A percentile compares a stretch with the other conserved stretches of the same genome.
phyloP scores from a whole-genome alignment of 768 basidiomycete genomes.

The Punctularia strigosozonata region DNA sequence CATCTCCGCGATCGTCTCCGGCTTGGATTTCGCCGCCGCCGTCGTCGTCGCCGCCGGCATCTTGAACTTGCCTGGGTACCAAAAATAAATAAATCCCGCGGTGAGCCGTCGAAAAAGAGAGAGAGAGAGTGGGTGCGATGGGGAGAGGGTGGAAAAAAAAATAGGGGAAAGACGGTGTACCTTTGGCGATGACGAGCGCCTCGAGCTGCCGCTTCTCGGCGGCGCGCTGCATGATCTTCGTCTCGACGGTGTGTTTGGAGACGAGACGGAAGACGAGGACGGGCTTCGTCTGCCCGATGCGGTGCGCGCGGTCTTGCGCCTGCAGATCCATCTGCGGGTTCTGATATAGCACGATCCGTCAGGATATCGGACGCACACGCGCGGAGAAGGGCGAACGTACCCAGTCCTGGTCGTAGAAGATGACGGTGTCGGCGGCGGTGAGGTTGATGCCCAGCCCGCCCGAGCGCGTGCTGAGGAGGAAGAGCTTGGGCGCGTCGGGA shows the following conservation, averaged over 20 bases:
- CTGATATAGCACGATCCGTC: constrained; percentile 21
- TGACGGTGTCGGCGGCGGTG: constrained; percentile 79
- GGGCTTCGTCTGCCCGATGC: constrained; percentile 89
- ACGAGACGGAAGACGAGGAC: constrained; percentile 86
- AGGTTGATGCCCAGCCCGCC: constrained; percentile 78
- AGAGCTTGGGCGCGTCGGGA: constrained; percentile 56
- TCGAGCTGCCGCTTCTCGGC: constrained; percentile 84
- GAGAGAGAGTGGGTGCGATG: neutral
- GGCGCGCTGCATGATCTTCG: constrained; percentile 82
- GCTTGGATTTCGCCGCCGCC: constrained; percentile 35
- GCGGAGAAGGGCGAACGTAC: constrained; percentile 28
- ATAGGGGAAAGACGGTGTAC: constrained; percentile 21
- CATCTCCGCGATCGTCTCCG: constrained; percentile 68
- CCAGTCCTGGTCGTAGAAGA: constrained; percentile 92
- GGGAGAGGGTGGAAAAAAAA: neutral
- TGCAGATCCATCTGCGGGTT: constrained; percentile 96
- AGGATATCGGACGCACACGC: neutral
- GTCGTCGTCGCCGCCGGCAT: constrained; percentile 45
- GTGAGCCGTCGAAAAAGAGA: neutral
- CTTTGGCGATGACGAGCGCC: constrained; percentile 90
- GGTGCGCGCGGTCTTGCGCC: constrained; percentile 90
- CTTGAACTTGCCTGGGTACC: constrained; percentile 66
- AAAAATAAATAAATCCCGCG: neutral
- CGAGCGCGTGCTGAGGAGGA: constrained; percentile 70
- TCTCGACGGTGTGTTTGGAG: constrained; percentile 83